These are phyloP conservation scores for Endocarpon pusillum DNA, from an alignment of 495 filamentous ascomycete species.

Conservation along the genomic window DNA sequence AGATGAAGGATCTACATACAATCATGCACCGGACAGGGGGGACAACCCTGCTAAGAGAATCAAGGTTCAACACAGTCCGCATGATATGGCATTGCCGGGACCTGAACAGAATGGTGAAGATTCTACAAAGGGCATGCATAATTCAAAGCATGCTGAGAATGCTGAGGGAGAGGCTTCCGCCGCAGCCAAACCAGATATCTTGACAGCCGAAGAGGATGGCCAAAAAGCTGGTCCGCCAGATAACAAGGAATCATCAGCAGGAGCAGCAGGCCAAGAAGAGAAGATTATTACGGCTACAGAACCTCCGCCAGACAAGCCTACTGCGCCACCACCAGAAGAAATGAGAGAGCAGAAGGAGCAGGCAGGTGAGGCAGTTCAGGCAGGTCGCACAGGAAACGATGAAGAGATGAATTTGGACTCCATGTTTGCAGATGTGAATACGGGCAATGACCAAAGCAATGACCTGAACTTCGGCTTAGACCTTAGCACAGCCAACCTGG, in stretches of 20 bases:
- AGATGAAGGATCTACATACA: too few relatives aligned
- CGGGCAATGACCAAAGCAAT: conserved; percentile 18
- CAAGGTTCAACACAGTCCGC: conserved; percentile 17
- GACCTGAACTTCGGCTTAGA: conserved; percentile 30
- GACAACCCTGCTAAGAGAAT: too few relatives aligned
- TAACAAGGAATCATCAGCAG: conserved; percentile 1
- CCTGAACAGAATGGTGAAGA: conserved; percentile 9
- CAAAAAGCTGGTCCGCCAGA: conserved; percentile 1
- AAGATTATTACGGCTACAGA: not conserved
- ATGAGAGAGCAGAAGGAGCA: conserved; percentile 8
- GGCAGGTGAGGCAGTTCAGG: conserved; percentile 14
- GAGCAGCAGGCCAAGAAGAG: not conserved
- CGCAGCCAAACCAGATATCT: conserved; percentile 7
- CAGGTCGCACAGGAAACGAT: conserved; percentile 6
- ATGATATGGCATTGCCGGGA: conserved; percentile 22
- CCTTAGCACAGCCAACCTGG: conserved; percentile 27
- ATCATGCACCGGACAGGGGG: too few relatives aligned
- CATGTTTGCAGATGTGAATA: too few relatives aligned
- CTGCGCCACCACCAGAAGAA: conserved; percentile 6
- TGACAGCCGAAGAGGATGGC: conserved; percentile 7
- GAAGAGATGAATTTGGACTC: conserved; percentile 26
- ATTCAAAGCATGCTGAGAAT: conserved; percentile 1
- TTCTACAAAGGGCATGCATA: conserved; percentile 6
- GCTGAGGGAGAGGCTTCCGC: not conserved
- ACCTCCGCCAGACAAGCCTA: conserved; percentile 3